These are phyloP conservation scores for Rhizopus delemar DNA, from an alignment of 371 early-diverging fungal genomes.

Conservation along the genomic window DNA sequence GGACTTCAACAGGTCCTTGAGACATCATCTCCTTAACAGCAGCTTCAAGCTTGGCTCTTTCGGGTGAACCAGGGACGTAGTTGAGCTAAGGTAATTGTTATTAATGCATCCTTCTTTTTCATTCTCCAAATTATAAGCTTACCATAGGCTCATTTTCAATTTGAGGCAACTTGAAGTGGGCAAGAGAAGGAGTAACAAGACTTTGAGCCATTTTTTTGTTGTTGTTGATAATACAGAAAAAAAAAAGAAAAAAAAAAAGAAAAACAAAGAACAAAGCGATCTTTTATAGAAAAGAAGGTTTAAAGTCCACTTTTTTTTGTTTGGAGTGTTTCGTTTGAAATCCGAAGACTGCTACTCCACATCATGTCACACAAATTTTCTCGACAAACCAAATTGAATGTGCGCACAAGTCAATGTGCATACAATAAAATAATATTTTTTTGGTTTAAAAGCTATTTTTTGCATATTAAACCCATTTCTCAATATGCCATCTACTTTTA, in stretches of 20 bases:
- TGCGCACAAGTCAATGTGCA: too few relatives aligned
- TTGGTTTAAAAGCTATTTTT: too few relatives aligned
- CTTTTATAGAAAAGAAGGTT: too few relatives aligned
- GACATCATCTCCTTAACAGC: conserved; percentile 79
- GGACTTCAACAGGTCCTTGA: conserved; percentile 76
- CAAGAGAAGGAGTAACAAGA: conserved; percentile 57
- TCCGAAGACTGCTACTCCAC: background rate
- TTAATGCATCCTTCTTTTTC: background rate
- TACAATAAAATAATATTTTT: too few relatives aligned
- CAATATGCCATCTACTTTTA: background rate
- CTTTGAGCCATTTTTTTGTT: conserved; percentile 14
- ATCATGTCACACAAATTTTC: background rate
- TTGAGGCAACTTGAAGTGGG: conserved; percentile 77
- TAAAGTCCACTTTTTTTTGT: background rate
- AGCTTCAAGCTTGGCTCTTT: conserved; percentile 72
- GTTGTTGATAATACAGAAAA: background rate
- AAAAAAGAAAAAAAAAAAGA: conserved; percentile 4
- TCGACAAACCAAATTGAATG: too few relatives aligned
- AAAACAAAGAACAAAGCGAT: background rate
- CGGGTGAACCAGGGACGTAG: conserved; percentile 82
- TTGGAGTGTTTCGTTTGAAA: background rate
- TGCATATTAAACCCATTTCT: background rate
- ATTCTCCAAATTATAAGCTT: conserved; percentile 13
- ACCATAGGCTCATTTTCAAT: conserved; percentile 91
- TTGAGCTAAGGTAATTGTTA: conserved; percentile 43